Conservation (phyloP, 106 monocot genomes). For the Narthecium ossifragum region DNA sequence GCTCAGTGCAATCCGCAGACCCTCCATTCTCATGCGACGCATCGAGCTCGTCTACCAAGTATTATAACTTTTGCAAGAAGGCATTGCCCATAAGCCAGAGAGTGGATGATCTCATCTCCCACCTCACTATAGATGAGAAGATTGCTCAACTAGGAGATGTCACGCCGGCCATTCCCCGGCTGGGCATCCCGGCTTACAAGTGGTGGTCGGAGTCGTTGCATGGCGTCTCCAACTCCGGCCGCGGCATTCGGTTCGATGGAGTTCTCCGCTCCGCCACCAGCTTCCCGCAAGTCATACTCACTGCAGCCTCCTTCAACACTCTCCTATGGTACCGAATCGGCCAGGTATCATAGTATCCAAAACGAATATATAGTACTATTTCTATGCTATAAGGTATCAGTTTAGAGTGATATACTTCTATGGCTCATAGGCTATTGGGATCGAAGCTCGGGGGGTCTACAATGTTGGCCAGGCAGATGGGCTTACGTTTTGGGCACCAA, state of each 20-base stretch:
- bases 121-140: slow-evolving; percentile 71
- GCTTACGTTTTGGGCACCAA: slow-evolving; percentile 80
- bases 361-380: neutral
- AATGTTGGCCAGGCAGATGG: slow-evolving; percentile 76
- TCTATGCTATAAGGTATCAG: neutral
- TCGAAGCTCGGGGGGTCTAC: slow-evolving; percentile 76
- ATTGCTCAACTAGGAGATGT: slow-evolving; percentile 71
- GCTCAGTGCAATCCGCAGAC: neutral
- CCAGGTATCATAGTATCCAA: slow-evolving; percentile 26
- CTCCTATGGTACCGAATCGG: slow-evolving; percentile 82
- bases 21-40: slow-evolving; percentile 72
- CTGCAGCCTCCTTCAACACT: slow-evolving; percentile 80
- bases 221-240: slow-evolving; percentile 58
- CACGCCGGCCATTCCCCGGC: slow-evolving; percentile 61
- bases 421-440: slow-evolving; percentile 45
- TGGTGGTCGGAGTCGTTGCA: slow-evolving; percentile 99
- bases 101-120: slow-evolving; percentile 51
- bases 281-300: slow-evolving; percentile 90
- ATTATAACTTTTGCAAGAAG: slow-evolving; percentile 43
- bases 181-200: slow-evolving; percentile 66
- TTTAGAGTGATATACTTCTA: neutral
- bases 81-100: slow-evolving; percentile 31
- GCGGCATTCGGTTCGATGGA: slow-evolving; percentile 60
- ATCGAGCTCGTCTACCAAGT: slow-evolving; percentile 14
- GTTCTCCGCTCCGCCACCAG: slow-evolving; percentile 52